phyloP scores from a whole-genome alignment of 257 asterid genomes.

The Thymus quinquecostatus region DNA sequence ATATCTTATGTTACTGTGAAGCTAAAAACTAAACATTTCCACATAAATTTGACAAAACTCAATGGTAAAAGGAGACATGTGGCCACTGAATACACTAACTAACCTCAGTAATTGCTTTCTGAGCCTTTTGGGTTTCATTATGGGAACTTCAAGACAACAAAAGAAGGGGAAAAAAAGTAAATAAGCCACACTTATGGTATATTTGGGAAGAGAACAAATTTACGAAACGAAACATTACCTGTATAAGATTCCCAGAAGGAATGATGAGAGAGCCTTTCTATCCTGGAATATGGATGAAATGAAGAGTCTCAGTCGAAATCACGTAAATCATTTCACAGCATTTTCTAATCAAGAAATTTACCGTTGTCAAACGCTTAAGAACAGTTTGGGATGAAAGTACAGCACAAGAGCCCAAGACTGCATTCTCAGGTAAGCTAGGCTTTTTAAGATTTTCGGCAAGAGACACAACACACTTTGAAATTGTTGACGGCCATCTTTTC shows the following conservation, averaged over 20 bases:
- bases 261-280: slow-evolving; percentile 80
- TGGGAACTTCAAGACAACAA: slow-evolving; percentile 69
- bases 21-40: slow-evolving; percentile 18
- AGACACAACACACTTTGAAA: slow-evolving; percentile 72
- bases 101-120: slow-evolving; percentile 99
- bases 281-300: slow-evolving; percentile 58
- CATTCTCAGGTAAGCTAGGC: slow-evolving; percentile 78
- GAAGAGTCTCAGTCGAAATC: slow-evolving; percentile 35
- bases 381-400: slow-evolving; percentile 89
- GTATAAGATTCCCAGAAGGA: slow-evolving; percentile 87
- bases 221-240: slow-evolving; percentile 54
- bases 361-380: slow-evolving; percentile 90
- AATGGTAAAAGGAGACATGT: slow-evolving; percentile 15
- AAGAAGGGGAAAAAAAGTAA: slow-evolving; percentile 4
- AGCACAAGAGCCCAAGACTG: slow-evolving; percentile 95
- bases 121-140: slow-evolving; percentile 91
- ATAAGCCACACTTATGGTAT: slow-evolving; percentile 26
- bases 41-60: slow-evolving; percentile 19
- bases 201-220: not conserved
- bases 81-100: slow-evolving; percentile 38
- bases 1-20: slow-evolving; percentile 23
- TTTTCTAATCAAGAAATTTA: slow-evolving; percentile 31
- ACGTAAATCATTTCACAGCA: slow-evolving; percentile 28
- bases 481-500: slow-evolving; percentile 97
- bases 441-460: slow-evolving; percentile 71